Evolutionary conservation across 1,284 basidiomycete genomes (phyloP).

Genomic region (Paramarasmius palmivorus): DNA sequence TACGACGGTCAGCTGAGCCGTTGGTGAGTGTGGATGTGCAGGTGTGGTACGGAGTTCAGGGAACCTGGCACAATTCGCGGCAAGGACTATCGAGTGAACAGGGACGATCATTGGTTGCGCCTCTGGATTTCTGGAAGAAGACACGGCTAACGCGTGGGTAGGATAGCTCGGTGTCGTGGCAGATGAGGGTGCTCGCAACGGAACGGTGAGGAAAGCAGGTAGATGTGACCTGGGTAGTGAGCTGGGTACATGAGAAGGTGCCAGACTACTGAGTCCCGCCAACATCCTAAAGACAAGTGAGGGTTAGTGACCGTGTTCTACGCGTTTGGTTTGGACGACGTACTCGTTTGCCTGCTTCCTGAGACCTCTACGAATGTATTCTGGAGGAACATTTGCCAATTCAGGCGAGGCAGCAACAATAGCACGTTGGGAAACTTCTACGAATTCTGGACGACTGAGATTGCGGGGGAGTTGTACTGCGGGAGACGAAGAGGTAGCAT

Average conservation of each 20-base stretch:
- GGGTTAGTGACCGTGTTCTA: constrained; percentile 17
- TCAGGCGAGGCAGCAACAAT: constrained; percentile 57
- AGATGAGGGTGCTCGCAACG: constrained; percentile 33
- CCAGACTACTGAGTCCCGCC: constrained; percentile 46
- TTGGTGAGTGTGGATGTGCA: constrained; percentile 33
- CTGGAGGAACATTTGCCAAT: constrained; percentile 53
- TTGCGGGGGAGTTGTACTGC: constrained; percentile 58
- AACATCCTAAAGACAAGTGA: constrained; percentile 43
- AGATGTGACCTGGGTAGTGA: constrained; percentile 49
- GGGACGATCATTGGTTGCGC: constrained; percentile 44
- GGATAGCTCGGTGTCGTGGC: constrained; percentile 41
- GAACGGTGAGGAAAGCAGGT: constrained; percentile 44
- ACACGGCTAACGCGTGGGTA: constrained; percentile 60
- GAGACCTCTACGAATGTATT: constrained; percentile 59
- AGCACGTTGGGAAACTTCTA: constrained; percentile 52
- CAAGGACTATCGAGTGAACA: constrained; percentile 57
- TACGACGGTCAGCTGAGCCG: constrained; percentile 58
- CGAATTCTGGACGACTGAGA: constrained; percentile 53
- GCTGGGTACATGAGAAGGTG: constrained; percentile 50
- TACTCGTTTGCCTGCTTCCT: constrained; percentile 50
- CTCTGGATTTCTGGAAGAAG: constrained; percentile 40
- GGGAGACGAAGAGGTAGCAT: constrained; percentile 23
- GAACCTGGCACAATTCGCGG: constrained; percentile 57
- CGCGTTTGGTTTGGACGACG: constrained; percentile 24
- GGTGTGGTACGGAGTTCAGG: constrained; percentile 49